Evolutionary conservation across 306 rosid species (phyloP), one percentile per base, ranked within the genome.

Genomic region (Trifolium dubium): DNA sequence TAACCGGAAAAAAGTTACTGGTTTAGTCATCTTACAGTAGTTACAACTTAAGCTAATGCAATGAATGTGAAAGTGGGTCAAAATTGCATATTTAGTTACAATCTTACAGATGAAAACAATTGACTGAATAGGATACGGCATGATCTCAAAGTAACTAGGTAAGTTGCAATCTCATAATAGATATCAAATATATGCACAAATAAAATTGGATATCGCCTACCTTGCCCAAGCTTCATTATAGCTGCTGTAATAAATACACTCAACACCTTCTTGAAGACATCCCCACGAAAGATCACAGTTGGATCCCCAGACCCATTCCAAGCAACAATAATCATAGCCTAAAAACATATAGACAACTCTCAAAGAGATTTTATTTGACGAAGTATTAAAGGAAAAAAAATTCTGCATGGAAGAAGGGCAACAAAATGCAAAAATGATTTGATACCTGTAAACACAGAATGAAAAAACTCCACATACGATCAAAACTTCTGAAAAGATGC

Each of bases 401-500:
- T 67, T 9, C 63, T 49, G 37, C 73, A 56, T 23, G 15, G 17
- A 46, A 53, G 50, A 41, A 74, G 64, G 64, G 56, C 32, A 71
- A 64, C 31, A 89, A 4, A 77, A 43, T 8, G 37, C 19, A 70
- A 10, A 40, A 69, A 78, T 63, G 63, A 73, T 64, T 58, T 9
- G 77, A 50, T 77, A 94, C 99, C 99, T 94, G 99, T 78, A 94
- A 90, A 81, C 93, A 85, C 43, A 94, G 86, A 73, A 94, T 88
- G 81, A 90, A 94, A 78, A 94, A 94, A 82, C 90, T 87, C 99
- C 99, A 94, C 99, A 94, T 88, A 34, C 99, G 92, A 43, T 94
- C 99, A 85, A 92, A 94, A 84, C 99, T 94, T 88, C 99, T 88
- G 86, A 94, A 94, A 75, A 90, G 46, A 83, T 94, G 99, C 98